A percentile compares a stretch with the other conserved stretches of the same genome.
phyloP scores from a whole-genome alignment of 805 yeast species.

The Metschnikowia kunwiensis region DNA sequence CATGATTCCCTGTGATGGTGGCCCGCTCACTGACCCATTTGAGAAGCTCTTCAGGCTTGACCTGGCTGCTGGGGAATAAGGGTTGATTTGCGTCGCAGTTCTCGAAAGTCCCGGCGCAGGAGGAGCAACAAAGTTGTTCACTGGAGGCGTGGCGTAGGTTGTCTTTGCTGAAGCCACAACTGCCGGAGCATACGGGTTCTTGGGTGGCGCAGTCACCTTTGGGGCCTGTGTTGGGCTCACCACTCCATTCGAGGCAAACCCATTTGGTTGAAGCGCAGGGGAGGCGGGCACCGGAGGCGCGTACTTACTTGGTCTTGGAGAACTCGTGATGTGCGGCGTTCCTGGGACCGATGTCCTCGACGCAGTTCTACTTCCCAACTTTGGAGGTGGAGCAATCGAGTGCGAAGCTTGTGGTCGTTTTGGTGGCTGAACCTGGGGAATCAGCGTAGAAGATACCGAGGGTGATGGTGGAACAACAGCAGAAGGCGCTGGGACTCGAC shows the following conservation, averaged over 20 bases:
- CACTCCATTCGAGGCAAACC: constrained; percentile 26
- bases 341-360: constrained; percentile 9
- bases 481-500: constrained; percentile 46
- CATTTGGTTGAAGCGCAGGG: constrained; percentile 30
- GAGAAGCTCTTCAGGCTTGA: constrained; percentile 6
- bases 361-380: constrained; percentile 7
- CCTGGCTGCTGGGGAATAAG: constrained; percentile 14
- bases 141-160: constrained; percentile 35
- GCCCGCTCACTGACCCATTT: constrained; percentile 7
- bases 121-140: constrained; percentile 18
- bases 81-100: constrained; percentile 11
- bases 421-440: constrained; percentile 9
- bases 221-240: constrained; percentile 17
- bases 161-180: constrained; percentile 20
- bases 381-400: constrained; percentile 16
- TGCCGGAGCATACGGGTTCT: constrained; percentile 27
- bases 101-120: constrained; percentile 8
- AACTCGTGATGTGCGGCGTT: constrained; percentile 6
- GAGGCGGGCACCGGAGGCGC: constrained; percentile 25
- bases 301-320: constrained; percentile 14
- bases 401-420: constrained; percentile 14
- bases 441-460: constrained; percentile 1
- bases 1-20: constrained; percentile 6
- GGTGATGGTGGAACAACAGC: constrained; percentile 19
- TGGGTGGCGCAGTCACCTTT: constrained; percentile 18